Percentiles rank a stretch among this genome's conserved stretches.
Conservation (phyloP, 345 rosid genomes). For the Orychophragmus violaceus region DNA sequence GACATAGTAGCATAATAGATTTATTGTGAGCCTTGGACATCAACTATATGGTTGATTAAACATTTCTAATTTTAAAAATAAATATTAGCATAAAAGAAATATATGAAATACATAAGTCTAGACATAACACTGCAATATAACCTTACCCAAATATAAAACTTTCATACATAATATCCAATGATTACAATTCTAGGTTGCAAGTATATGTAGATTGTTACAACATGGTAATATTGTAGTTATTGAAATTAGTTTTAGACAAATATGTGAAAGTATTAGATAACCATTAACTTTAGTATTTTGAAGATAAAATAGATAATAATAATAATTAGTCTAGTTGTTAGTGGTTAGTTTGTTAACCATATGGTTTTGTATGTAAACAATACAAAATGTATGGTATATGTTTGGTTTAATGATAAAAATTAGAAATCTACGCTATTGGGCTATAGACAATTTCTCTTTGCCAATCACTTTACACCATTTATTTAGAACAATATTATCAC, state of each 20-base stretch:
- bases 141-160: neutral
- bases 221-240: neutral
- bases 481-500: neutral
- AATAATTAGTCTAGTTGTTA: neutral
- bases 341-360: neutral
- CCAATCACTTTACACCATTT: conserved; percentile 9
- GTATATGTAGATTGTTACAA: neutral
- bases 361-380: neutral
- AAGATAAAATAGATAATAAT: too few relatives aligned
- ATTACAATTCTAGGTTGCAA: neutral
- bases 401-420: neutral
- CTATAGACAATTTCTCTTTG: neutral
- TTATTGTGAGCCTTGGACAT: neutral
- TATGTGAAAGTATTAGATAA: too few relatives aligned
- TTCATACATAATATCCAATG: too few relatives aligned
- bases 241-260: too few relatives aligned
- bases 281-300: too few relatives aligned
- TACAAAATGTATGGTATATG: neutral
- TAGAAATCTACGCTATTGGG: neutral
- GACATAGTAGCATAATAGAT: neutral
- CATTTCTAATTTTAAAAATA: too few relatives aligned
- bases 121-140: too few relatives aligned
- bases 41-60: neutral
- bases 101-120: too few relatives aligned
- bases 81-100: neutral